These are phyloP conservation scores for Corrigiola litoralis DNA, from an alignment of 179 eudicot genomes.

Conservation along the genomic window DNA sequence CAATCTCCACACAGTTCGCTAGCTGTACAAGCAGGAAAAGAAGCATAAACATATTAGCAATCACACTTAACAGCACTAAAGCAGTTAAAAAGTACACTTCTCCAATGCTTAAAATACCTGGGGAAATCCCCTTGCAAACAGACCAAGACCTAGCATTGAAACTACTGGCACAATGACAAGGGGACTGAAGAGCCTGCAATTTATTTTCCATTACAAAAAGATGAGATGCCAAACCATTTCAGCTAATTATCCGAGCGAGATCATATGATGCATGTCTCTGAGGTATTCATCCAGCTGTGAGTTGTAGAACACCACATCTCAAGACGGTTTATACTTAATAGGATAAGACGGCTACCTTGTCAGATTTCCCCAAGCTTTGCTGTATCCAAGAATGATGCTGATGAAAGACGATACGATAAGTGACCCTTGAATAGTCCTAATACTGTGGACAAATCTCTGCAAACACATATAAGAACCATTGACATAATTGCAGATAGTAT, in stretches of 20 bases:
- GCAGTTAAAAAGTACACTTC: not conserved
- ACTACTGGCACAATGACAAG: conserved; percentile 73
- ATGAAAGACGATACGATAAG: conserved; percentile 79
- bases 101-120: conserved; percentile 42
- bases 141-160: conserved; percentile 76
- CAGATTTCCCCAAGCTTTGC: conserved; percentile 73
- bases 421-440: conserved; percentile 89
- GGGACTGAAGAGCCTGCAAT: conserved; percentile 70
- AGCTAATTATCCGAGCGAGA: not conserved
- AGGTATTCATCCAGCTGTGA: not conserved
- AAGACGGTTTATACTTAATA: not conserved
- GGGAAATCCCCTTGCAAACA: conserved; percentile 80
- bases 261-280: not conserved
- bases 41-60: conserved; percentile 10
- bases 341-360: conserved; percentile 34
- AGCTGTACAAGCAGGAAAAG: conserved; percentile 37
- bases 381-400: conserved; percentile 73
- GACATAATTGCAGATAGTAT: not conserved
- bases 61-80: not conserved
- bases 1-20: conserved; percentile 81
- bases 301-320: not conserved
- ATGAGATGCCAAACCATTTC: not conserved
- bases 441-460: conserved; percentile 80
- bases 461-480: conserved; percentile 13
- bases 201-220: not conserved